Evolutionary conservation across 73 alveolate species (phyloP).

Genomic region (Tetrahymena elliotti): DNA sequence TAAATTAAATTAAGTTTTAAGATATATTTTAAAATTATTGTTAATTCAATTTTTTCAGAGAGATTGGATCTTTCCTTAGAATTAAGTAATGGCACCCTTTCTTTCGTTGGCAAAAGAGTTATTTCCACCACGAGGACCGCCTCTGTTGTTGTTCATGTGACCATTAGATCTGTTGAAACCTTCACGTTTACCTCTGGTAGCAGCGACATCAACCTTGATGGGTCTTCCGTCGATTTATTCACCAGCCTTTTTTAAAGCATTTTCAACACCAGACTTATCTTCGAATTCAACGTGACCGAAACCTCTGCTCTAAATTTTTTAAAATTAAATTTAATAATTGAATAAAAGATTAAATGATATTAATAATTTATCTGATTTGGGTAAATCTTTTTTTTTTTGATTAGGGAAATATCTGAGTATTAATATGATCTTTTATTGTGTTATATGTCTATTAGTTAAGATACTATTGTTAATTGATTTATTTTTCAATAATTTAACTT

Average conservation of each 20-base stretch:
- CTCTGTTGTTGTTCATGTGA: conserved; percentile 21
- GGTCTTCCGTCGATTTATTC: conserved; percentile 37
- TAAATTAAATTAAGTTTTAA: not conserved
- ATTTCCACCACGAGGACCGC: conserved; percentile 18
- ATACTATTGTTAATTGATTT: not conserved
- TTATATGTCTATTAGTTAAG: not conserved
- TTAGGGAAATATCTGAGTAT: too few species aligned
- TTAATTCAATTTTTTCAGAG: conserved; percentile 17
- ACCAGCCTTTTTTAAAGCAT: conserved; percentile 30
- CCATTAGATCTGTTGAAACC: conserved; percentile 14
- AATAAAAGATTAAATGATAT: not conserved
- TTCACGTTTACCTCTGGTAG: conserved; percentile 10
- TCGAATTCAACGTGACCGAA: conserved; percentile 40
- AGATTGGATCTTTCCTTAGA: conserved; percentile 15
- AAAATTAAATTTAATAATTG: not conserved
- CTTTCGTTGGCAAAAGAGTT: conserved; percentile 23
- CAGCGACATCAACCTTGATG: conserved; percentile 33
- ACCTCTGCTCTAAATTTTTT: conserved; percentile 31
- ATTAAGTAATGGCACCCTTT: conserved; percentile 26
- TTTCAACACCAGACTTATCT: conserved; percentile 18
- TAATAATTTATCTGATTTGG: too few species aligned
- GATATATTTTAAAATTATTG: not conserved
- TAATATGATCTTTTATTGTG: not conserved
- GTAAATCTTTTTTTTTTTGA: too few species aligned
- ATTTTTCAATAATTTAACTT: too few species aligned